Evolutionary conservation across 1,139 yeast genomes (phyloP), one percentile per base, ranked within the genome.

Genomic region (Eremothecium cymbalariae): DNA sequence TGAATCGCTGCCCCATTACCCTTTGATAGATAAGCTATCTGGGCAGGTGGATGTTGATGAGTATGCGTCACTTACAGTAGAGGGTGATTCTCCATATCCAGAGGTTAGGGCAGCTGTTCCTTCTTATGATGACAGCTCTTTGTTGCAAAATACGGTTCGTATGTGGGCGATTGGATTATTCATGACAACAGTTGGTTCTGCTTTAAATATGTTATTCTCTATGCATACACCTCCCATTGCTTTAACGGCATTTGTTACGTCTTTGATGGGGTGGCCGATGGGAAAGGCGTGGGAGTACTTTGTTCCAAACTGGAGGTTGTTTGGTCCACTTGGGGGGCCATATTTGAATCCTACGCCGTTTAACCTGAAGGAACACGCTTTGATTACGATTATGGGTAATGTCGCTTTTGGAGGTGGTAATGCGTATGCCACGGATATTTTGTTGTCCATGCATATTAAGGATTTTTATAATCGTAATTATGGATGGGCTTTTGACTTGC

Each of bases 81-180:
- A 64, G 48, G 68, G 72, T 47, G 77, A 77, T 49, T 73, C 79
- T 14, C 78, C 81, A 8, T 74, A 73, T 51, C 75, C 82, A 0
- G 84, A 77, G 51, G 85, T 77, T 26, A 66, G 84, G 50, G 81
- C 82, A 4, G 68, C 82, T 4, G 82, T 77, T 25, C 80, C 82
- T 2, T 68, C 76, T 23, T 59, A 64, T 17, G 84, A 77, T 51
- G 78, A 76, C 50, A 63, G 67, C 2, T 41, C 61, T 1, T 47
- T 74, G 21, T 77, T 76, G 1, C 81, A 74, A 48, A 72, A 70
- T 47, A 77, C 84, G 17, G 48, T 75, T 33, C 65, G 85, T 53
- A 70, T 72, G 67, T 77, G 83, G 83, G 57, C 65, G 8, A 52
- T 74, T 31, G 70, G 69, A 0, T 24, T 64, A 18, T 49, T 74